phyloP scores from a whole-genome alignment of 2,329 filamentous ascomycete species.

The Madurella fahalii region DNA sequence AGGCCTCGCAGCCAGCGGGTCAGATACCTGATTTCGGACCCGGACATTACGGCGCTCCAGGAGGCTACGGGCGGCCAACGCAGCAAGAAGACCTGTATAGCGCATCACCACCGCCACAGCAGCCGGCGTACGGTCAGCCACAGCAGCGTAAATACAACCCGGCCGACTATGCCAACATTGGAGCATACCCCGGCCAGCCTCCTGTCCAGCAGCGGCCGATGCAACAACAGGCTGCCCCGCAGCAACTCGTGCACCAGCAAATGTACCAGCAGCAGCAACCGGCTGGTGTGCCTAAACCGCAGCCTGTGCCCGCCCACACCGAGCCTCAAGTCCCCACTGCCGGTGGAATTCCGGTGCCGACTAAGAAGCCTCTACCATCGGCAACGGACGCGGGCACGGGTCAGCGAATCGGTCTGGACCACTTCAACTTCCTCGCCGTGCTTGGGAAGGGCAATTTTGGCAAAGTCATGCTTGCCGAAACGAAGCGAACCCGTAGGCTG shows the following conservation, averaged over 20 bases:
- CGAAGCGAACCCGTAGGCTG: conserved; percentile 83
- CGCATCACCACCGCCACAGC: conserved; percentile 30
- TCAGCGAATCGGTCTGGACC: conserved; percentile 86
- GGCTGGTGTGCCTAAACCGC: conserved; percentile 36
- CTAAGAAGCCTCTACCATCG: conserved; percentile 61
- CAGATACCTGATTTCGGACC: conserved; percentile 34
- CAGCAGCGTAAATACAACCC: conserved; percentile 71
- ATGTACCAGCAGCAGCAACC: conserved; percentile 31
- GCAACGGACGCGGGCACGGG: conserved; percentile 70
- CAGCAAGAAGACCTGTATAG: conserved; percentile 35
- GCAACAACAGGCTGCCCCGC: conserved; percentile 37
- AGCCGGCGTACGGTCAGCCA: conserved; percentile 38
- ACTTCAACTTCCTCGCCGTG: conserved; percentile 98
- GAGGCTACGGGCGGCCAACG: conserved; percentile 28
- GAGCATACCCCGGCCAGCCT: conserved; percentile 43
- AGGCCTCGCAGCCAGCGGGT: conserved; percentile 30
- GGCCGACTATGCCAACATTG: conserved; percentile 66
- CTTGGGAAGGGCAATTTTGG: conserved; percentile 99
- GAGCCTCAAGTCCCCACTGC: conserved; percentile 36
- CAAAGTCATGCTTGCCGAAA: conserved; percentile 99
- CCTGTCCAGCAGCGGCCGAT: conserved; percentile 35
- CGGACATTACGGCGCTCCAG: conserved; percentile 31
- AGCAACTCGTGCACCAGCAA: conserved; percentile 35
- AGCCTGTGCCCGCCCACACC: conserved; percentile 35
- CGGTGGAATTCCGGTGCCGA: conserved; percentile 35